Evolutionary conservation across 352 stramenopile species (phyloP), one percentile per base, ranked within the genome.

Genomic region (Globisporangium paddicum): DNA sequence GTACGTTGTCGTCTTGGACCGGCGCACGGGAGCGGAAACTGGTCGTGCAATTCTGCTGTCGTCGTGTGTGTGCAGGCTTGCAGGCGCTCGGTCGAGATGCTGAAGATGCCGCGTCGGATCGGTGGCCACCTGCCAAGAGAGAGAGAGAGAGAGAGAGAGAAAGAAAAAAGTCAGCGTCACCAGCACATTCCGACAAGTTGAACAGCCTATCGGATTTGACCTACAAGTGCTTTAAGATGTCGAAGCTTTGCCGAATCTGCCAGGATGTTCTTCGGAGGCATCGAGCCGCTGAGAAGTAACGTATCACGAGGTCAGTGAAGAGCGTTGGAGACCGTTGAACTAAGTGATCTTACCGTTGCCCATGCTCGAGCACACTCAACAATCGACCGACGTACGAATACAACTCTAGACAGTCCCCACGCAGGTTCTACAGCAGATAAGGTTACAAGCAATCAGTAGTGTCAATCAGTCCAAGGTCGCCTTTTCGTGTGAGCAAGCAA

Each of bases 181-280:
- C n/a, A n/a, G n/a, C n/a, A n/a, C n/a, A n/a, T n/a, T n/a, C n/a
- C n/a, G n/a, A n/a, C n/a, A n/a, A n/a, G n/a, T n/a, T n/a, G n/a
- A n/a, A n/a, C n/a, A n/a, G n/a, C n/a, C n/a, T n/a, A n/a, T n/a
- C n/a, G n/a, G n/a, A n/a, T n/a, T n/a, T 47, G 16, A 40, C 76
- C 18, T 65, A 94, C 77, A 50, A 94, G 68, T 0, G 79, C 74
- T 68, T 92, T 92, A 26, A 93, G 45, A 23, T 87, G 69, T 10
- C 81, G 80, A 8, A 93, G 58, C 44, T 91, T 93, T 23, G 62
- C 72, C 14, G 69, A 60, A 37, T 94, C 82, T 0, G 82, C 77
- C 14, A 94, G 62, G n/a, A 94, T 76, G 66, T 90, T 89, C 57
- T 87, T 91, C 32, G 80, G 82, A 32, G 50, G 54, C 7, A 30